Conservation (phyloP, 257 asterid genomes). For the Dorcoceras hygrometricum region DNA sequence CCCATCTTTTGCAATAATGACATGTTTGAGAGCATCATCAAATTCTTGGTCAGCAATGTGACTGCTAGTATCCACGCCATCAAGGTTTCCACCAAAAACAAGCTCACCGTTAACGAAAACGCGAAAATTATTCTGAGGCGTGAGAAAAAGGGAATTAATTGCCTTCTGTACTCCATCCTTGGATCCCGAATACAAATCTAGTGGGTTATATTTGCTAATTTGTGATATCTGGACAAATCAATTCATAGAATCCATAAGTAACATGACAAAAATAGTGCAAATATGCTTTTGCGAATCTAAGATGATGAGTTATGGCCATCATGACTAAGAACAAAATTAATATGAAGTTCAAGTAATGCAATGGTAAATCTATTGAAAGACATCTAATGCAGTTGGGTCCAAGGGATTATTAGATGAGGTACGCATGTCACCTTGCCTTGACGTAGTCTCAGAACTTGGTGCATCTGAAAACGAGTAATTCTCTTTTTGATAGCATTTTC, state of each 20-base stretch:
- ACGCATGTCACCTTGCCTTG: slow-evolving; percentile 57
- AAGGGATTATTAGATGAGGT: slow-evolving; percentile 3
- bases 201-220: slow-evolving; percentile 81
- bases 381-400: neutral
- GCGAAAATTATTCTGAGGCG: slow-evolving; percentile 94
- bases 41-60: slow-evolving; percentile 47
- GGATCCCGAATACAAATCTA: slow-evolving; percentile 84
- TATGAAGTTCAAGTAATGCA: slow-evolving; percentile 14
- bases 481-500: slow-evolving; percentile 67
- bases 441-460: slow-evolving; percentile 71
- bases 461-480: slow-evolving; percentile 76
- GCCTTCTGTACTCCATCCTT: slow-evolving; percentile 68
- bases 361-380: slow-evolving; percentile 16
- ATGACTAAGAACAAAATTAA: slow-evolving; percentile 3
- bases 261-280: slow-evolving; percentile 9
- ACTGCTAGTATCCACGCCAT: slow-evolving; percentile 42
- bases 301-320: neutral
- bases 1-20: slow-evolving; percentile 63
- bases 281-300: slow-evolving; percentile 16
- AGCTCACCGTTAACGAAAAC: slow-evolving; percentile 84
- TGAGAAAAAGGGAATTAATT: slow-evolving; percentile 52
- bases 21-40: slow-evolving; percentile 54
- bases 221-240: slow-evolving; percentile 57
- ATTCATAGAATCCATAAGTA: slow-evolving; percentile 27
- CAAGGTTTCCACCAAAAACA: slow-evolving; percentile 77